Evolutionary conservation across 768 basidiomycete species (phyloP).

Genomic region (Mycena albidolilacea): DNA sequence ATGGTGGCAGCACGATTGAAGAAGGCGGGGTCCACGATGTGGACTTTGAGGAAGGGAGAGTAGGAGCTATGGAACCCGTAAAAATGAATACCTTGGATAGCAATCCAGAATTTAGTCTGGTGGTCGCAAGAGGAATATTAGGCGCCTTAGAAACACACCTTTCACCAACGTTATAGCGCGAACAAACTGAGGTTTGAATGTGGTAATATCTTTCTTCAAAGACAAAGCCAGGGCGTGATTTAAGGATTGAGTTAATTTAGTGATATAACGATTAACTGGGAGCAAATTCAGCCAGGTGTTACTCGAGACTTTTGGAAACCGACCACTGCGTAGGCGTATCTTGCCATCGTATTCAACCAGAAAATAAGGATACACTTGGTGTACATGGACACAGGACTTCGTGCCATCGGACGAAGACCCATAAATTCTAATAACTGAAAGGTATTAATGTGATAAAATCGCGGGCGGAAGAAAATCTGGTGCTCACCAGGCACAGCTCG

Average conservation of each 20-base stretch:
- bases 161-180: conserved; percentile 90
- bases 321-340: conserved; percentile 76
- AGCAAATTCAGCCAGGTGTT: conserved; percentile 1
- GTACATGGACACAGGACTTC: conserved; percentile 90
- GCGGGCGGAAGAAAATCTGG: too few species aligned
- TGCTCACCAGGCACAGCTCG: conserved; percentile 69
- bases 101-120: neutral
- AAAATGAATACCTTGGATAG: conserved; percentile 70
- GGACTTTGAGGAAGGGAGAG: conserved; percentile 90
- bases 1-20: conserved; percentile 82
- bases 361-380: conserved; percentile 96
- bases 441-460: too few species aligned
- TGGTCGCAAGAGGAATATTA: neutral
- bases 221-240: conserved; percentile 91
- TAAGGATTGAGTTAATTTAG: conserved; percentile 78
- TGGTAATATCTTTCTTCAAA: conserved; percentile 80
- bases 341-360: conserved; percentile 86
- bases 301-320: conserved; percentile 22
- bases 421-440: conserved; percentile 79
- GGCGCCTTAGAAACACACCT: conserved; percentile 55
- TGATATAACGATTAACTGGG: conserved; percentile 81
- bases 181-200: conserved; percentile 71
- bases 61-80: conserved; percentile 94
- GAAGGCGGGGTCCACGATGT: conserved; percentile 78
- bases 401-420: conserved; percentile 84